These are phyloP conservation scores for Exophiala calicioides DNA, from an alignment of 2,329 filamentous ascomycete species.

Conservation along the genomic window DNA sequence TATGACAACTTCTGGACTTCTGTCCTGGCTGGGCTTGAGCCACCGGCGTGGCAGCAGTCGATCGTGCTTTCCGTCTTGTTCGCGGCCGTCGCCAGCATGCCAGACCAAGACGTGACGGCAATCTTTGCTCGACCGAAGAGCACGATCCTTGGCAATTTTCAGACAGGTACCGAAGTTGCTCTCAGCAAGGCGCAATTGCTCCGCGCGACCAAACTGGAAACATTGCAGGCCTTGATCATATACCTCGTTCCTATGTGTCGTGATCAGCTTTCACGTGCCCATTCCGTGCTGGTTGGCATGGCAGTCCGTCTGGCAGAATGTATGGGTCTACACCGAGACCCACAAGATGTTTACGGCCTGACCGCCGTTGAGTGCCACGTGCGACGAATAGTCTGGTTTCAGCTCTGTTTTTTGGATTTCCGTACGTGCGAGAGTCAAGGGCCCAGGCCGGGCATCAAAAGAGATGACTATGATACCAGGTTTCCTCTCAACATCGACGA, in stretches of 20 bases:
- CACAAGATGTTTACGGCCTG: conserved; percentile 62
- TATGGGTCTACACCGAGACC: conserved; percentile 74
- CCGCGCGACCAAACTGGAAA: conserved; percentile 70
- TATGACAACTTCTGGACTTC: conserved; percentile 68
- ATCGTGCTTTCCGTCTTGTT: conserved; percentile 70
- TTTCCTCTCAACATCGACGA: conserved; percentile 73
- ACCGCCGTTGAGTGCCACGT: conserved; percentile 70
- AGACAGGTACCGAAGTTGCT: conserved; percentile 66
- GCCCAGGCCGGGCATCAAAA: conserved; percentile 68
- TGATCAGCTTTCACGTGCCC: conserved; percentile 69
- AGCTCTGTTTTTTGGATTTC: conserved; percentile 74
- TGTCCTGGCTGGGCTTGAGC: conserved; percentile 61
- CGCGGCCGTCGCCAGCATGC: conserved; percentile 67
- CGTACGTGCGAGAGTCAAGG: conserved; percentile 74
- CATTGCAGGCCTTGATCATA: conserved; percentile 74
- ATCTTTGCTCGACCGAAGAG: conserved; percentile 60
- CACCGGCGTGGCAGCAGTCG: conserved; percentile 64
- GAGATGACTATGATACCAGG: conserved; percentile 73
- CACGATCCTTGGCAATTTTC: conserved; percentile 62
- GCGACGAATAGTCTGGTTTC: conserved; percentile 73
- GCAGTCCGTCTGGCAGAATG: conserved; percentile 74
- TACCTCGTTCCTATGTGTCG: conserved; percentile 68
- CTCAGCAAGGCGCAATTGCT: conserved; percentile 70
- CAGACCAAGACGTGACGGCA: conserved; percentile 52
- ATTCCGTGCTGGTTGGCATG: conserved; percentile 70